phyloP scores from a whole-genome alignment of 805 yeast genomes.

The Wickerhamomyces strasburgensis region DNA sequence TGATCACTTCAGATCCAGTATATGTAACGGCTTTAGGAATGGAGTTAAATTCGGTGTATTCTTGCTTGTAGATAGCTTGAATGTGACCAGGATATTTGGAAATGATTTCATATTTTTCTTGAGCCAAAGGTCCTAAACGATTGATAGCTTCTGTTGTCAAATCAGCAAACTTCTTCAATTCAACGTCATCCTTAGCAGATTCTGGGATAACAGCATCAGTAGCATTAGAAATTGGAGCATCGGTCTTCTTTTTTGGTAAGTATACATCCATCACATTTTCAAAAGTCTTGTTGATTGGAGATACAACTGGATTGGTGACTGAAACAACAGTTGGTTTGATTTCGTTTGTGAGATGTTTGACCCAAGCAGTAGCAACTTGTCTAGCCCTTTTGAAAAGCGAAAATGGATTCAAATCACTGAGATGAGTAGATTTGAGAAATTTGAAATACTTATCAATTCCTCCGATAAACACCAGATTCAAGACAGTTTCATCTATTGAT shows the following conservation, averaged over 20 bases:
- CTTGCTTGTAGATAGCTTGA: conserved; percentile 10
- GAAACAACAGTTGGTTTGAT: conserved; percentile 8
- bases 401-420: conserved; percentile 6
- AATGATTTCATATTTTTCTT: conserved; percentile 7
- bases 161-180: conserved; percentile 9
- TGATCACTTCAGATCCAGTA: conserved; percentile 12
- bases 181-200: conserved; percentile 2
- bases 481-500: conserved; percentile 6
- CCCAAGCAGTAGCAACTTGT: not conserved
- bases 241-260: conserved; percentile 8
- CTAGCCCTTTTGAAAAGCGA: conserved; percentile 2
- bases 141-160: conserved; percentile 12
- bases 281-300: conserved; percentile 15
- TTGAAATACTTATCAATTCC: conserved; percentile 8
- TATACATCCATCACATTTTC: conserved; percentile 11
- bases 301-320: conserved; percentile 14
- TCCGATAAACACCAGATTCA: conserved; percentile 4
- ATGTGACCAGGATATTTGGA: conserved; percentile 12
- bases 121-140: conserved; percentile 10
- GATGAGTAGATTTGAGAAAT: conserved; percentile 5
- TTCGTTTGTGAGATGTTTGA: conserved; percentile 9
- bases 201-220: not conserved
- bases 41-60: conserved; percentile 12
- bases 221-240: not conserved
- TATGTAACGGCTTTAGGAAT: conserved; percentile 12